Evolutionary conservation across 139 green algal species (phyloP), one percentile per base, ranked within the genome.

Genomic region (Chlamydomonas incerta): DNA sequence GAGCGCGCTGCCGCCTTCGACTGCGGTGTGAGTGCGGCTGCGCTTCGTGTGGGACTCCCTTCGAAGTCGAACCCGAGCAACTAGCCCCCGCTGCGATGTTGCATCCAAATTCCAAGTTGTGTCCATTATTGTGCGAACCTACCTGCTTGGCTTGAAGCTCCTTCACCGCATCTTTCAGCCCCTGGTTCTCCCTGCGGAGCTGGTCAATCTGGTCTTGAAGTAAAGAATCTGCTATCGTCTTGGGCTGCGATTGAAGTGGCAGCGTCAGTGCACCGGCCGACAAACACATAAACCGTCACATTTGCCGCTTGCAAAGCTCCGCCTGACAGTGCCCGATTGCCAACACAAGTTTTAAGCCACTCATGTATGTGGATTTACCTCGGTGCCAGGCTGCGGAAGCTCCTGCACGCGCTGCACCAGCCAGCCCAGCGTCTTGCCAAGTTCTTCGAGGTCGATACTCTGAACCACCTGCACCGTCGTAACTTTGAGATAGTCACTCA

Each of bases 91-190:
- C n/a, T n/a, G n/a, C n/a, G n/a, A n/a, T n/a, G n/a, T n/a, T n/a
- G n/a, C n/a, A n/a, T n/a, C n/a, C n/a, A n/a, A n/a, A n/a, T n/a
- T n/a, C n/a, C n/a, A n/a, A n/a, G n/a, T n/a, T n/a, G n/a, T n/a
- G n/a, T n/a, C n/a, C n/a, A n/a, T n/a, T n/a, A 50, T 50, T 50
- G 23, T 73, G 13, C 67, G 50, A 47, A 68, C 73, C 11, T 21
- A 85, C 79, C 79, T 85, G 79, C 46, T 75, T 75, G n/a, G 46
- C 63, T 37, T 75, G 79, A 21, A 85, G 67, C 24, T 85, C 47
- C 9, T 21, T 31, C 3, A 85, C 5, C 13, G 46, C n/a, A 29
- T 68, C 65, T 31, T 85, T 85, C 24, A 76, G 31, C 60, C 6
- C 46, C 23, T 29, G 35, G 31, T 85, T 85, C 69, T 85, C 66